Base-by-base conservation (phyloP, 78 protist genomes). In the Ministeria vibrans region DNA sequence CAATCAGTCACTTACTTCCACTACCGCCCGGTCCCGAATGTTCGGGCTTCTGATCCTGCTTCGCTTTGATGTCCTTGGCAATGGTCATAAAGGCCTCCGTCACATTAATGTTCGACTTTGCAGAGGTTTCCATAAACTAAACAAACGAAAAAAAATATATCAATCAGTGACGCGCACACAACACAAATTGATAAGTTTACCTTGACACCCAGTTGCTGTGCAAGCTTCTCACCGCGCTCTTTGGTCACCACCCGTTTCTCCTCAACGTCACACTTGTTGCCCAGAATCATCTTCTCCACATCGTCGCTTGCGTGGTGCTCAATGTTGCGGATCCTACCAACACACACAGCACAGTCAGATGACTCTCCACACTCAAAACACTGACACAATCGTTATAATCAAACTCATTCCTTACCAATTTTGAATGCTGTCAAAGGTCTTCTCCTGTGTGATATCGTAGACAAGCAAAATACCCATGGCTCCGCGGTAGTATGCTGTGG, bases 401-500 rank as follows among this genome's bases (percentile, higher is more conserved):
- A n/a, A n/a, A n/a, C n/a, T n/a, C n/a, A n/a, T n/a, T n/a, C n/a
- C n/a, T n/a, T n/a, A n/a, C 99, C 99, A 96, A 55, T 90, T 92
- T 75, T 91, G 68, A 39, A 96, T 90, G 80, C 92, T 87, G 38
- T 78, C 75, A 81, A 92, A 91, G 22, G 94, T 84, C 42, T 82
- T 55, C 34, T 82, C 92, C 77, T 92, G 89, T 18, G 99, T 95
- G 1, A 95, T 95, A 73, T 96, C 99, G 78, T 94, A 97, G 45
- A 89, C 87, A 15, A 92, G 81, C 22, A 94, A 30, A 34, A 91
- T 73, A 36, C 75, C 73, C 97, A 95, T 96, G n/a, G 99, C 99
- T 22, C 98, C 98, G 34, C 99, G 91, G 89, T 97, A 97, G 82
- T 96, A 96, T 0, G 98, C 97, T 9, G 86, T 81, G 25, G 95